Percentiles rank a stretch among this genome's conserved stretches.
These are phyloP conservation scores for Candida dendrica DNA, from an alignment of 805 yeast species.

Conservation along the genomic window DNA sequence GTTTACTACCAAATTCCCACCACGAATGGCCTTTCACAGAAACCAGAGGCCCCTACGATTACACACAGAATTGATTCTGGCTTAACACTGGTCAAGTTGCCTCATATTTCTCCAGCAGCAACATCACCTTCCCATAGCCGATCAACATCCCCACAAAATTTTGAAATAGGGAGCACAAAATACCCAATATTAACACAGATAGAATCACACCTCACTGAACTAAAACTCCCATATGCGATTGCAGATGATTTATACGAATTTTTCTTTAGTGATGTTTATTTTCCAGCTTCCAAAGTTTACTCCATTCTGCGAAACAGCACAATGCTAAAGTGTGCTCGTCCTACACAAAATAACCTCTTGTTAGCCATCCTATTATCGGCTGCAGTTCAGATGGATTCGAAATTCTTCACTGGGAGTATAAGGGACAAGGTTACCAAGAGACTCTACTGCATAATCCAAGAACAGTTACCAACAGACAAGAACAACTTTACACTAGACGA, in stretches of 20 bases:
- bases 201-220: constrained; percentile 4
- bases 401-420: constrained; percentile 15
- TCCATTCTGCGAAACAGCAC: constrained; percentile 14
- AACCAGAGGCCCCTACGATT: not conserved
- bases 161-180: constrained; percentile 5
- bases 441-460: constrained; percentile 13
- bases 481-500: constrained; percentile 14
- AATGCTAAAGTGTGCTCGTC: constrained; percentile 11
- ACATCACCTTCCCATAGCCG: too few species aligned
- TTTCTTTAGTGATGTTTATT: constrained; percentile 11
- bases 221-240: constrained; percentile 12
- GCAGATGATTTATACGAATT: constrained; percentile 18
- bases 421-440: constrained; percentile 12
- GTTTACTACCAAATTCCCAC: too few species aligned
- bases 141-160: not conserved
- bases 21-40: too few species aligned
- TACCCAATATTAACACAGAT: constrained; percentile 8
- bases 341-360: constrained; percentile 11
- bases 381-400: constrained; percentile 15
- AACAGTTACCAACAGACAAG: constrained; percentile 5
- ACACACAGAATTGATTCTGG: not conserved
- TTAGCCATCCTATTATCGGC: constrained; percentile 12
- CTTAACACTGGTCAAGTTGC: too few species aligned
- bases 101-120: too few species aligned
- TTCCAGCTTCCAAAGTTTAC: constrained; percentile 16